Evolutionary conservation across 768 basidiomycete genomes (phyloP), one percentile per base, ranked within the genome.

Genomic region (Pisolithus tinctorius): DNA sequence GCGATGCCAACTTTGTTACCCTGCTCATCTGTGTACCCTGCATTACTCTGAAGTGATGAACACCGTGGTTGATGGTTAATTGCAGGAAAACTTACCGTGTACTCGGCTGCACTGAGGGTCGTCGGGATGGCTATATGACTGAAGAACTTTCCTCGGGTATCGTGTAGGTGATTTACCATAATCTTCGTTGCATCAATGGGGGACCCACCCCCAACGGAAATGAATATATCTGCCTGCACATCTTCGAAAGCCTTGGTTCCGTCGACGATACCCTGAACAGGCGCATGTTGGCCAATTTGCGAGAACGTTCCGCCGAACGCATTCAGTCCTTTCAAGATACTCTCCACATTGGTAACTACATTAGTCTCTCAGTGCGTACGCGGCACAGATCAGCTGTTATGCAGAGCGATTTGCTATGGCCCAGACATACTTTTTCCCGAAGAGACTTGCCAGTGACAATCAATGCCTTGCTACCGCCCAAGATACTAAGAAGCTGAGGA

Each of bases 121-220:
- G 88, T 92, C 0, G 89, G 89, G 51, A 91, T 83, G 14, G 88
- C 84, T 47, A 92, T 86, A 57, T 89, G 87, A 17, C 67, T 74
- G 45, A 79, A 65, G 45, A 75, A 81, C 4, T 68, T 67, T 1
- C 77, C 79, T 2, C 79, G 81, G 3, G 58, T 65, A 53, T 82
- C 78, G 56, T 85, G 80, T 30, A 82, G 68, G 47, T 78, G 74
- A 63, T 81, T 83, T 7, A 84, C 62, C 27, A 90, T 84, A 0
- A 81, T 82, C 62, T 92, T 91, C 20, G 84, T 71, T 1, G 84
- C 86, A 63, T 90, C 89, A 52, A 90, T 73, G 11, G 88, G 86
- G 1, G 87, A 89, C 45, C 88, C 89, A 23, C 89, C 88, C 2
- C 89, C 89, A 40, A 90, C 74, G 26, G 85, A 71, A 37, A 92